These are phyloP conservation scores for Rosa persica DNA, from an alignment of 306 rosid species.

Conservation along the genomic window DNA sequence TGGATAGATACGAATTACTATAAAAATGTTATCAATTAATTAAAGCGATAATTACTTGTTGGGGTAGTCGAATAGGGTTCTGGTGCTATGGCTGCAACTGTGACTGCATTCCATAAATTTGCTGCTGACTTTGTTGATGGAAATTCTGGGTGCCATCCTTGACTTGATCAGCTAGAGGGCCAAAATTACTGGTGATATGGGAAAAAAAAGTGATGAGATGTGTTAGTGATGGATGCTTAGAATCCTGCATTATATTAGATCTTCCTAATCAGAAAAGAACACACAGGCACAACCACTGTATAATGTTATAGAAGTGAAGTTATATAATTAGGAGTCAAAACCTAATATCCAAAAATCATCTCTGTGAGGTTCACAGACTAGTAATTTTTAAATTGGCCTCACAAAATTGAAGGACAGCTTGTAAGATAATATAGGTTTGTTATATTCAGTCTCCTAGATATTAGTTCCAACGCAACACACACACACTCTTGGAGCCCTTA, in stretches of 20 bases:
- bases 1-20: slow-evolving; percentile 12
- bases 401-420: neutral
- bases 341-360: neutral
- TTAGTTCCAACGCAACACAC: too few relatives aligned
- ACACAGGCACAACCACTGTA: neutral
- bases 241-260: slow-evolving; percentile 4
- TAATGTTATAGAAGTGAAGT: neutral
- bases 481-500: too few relatives aligned
- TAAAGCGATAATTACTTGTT: slow-evolving; percentile 54
- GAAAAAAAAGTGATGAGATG: slow-evolving; percentile 9
- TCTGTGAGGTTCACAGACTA: neutral
- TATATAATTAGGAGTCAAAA: neutral
- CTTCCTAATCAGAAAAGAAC: neutral
- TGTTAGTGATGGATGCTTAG: slow-evolving; percentile 16
- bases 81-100: slow-evolving; percentile 69
- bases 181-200: slow-evolving; percentile 53
- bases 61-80: slow-evolving; percentile 57
- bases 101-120: slow-evolving; percentile 59
- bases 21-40: slow-evolving; percentile 19
- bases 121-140: slow-evolving; percentile 63
- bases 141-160: slow-evolving; percentile 72
- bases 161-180: slow-evolving; percentile 64
- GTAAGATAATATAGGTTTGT: neutral
- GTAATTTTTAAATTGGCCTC: neutral
- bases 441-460: neutral